phyloP scores from a whole-genome alignment of 192 early-diverging fungal genomes.

The Coemansia sp. region DNA sequence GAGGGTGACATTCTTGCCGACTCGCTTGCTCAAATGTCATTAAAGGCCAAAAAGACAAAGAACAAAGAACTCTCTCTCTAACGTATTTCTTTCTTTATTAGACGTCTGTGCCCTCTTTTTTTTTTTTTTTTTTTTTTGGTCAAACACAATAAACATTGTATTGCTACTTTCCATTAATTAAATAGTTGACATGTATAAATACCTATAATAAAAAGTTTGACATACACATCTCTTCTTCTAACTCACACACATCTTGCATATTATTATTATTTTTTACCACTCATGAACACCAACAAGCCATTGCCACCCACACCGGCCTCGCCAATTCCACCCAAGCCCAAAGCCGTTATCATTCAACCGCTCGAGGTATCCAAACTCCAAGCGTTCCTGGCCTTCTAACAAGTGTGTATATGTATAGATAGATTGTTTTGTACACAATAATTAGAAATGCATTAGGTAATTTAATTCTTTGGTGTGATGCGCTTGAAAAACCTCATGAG shows the following conservation, averaged over 20 bases:
- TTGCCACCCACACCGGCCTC: constrained; percentile 4
- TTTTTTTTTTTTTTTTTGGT: background rate
- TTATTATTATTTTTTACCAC: background rate
- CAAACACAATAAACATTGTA: background rate
- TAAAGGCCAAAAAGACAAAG: background rate
- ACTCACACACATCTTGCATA: background rate
- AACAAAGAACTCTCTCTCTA: background rate
- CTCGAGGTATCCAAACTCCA: background rate
- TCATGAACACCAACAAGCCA: constrained; percentile 14
- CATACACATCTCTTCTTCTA: background rate
- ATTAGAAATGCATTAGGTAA: too few relatives aligned
- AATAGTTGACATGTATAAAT: background rate
- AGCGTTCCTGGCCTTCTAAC: constrained; percentile 2
- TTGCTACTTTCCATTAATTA: background rate
- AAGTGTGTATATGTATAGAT: background rate
- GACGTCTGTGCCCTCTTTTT: background rate
- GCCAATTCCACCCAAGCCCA: too few relatives aligned
- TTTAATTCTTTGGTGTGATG: constrained; percentile 38
- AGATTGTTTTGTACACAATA: background rate
- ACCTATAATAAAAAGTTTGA: background rate
- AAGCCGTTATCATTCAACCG: background rate
- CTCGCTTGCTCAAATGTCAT: constrained; percentile 1
- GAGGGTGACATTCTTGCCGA: background rate
- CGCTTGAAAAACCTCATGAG: constrained; percentile 51
- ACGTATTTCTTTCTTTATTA: background rate